Base-by-base conservation (phyloP, 441 rosid genomes). In the Bocquillonia castaneifolia region DNA sequence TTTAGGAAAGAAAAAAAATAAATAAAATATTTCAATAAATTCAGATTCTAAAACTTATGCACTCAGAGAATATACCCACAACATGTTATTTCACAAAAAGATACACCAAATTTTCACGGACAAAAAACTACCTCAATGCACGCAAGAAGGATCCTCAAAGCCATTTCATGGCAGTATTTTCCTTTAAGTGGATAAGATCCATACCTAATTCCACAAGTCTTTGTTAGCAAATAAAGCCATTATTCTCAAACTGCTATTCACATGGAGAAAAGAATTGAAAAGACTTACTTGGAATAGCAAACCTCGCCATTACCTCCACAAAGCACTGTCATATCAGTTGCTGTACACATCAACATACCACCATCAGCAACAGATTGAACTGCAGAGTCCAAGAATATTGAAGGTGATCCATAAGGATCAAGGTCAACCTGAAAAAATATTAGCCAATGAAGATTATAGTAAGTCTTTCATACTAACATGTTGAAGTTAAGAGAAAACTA, bases 231-330 rank as follows among this genome's bases (percentile, higher is more conserved):
- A 67, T 54, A 61, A 44, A 72, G 74, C 64, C 74, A 71, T 26
- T 36, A 59, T 68, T n/a, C 57, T 31, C 56, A 76, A 68, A 32
- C 45, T 14, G 59, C 18, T 28, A 18, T 59, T 67, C 29, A 66
- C 57, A 47, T 39, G 66, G 63, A 59, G 72, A 47, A 69, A 37
- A 55, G 25, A 70, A 68, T 44, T 28, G 57, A 10, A 59, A 62
- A 56, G 73, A 75, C 98, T 87, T 89, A 94, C 99, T 94, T 94
- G 82, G 99, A 90, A 83, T 90, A 94, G 91, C 98, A 94, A 80
- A 87, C 99, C 85, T 94, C 99, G 17, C 96, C 96, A 67, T 92
- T 94, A 66, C 93, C 93, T 75, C 98, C 99, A 81, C 99, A 94
- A n/a, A 92, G 89, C 68, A 94, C 99, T 32, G 99, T 98, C 97